Evolutionary conservation across 768 basidiomycete species (phyloP), one percentile per base, ranked within the genome.

Genomic region (Suillus discolor): DNA sequence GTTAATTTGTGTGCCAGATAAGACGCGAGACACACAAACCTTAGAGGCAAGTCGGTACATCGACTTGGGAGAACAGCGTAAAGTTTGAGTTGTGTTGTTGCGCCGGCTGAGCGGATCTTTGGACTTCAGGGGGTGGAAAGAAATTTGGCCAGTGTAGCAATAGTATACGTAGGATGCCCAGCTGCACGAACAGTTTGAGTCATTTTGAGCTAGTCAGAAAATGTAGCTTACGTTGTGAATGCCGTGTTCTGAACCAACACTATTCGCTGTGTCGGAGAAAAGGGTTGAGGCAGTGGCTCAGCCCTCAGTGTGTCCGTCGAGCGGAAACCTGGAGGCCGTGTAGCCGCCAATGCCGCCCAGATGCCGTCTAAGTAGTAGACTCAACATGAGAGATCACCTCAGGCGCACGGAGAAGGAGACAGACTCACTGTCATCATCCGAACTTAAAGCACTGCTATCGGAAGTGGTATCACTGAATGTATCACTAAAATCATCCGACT

Each of bases 1-100:
- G 31, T 55, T 34, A 55, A 34, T 20, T 6, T 13, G 20, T 34
- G 51, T 54, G 53, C 18, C 28, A 54, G 4, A 28, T 28, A 28
- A 3, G 12, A 34, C 18, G 12, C 18, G 28, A 31, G 28, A 54
- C 9, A 20, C 4, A 54, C 53, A 8, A 62, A 78, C 77, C 25
- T 38, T 68, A 18, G 16, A 41, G 28, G 78, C 78, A 12, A 79
- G 69, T 61, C 78, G 75, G 68, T 77, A 79, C 79, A 79, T 79
- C 9, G 78, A 79, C 70, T 79, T 79, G 63, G 79, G 77, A 20
- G 78, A 79, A 31, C 78, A 79, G 23, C 57, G 2, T 6, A 70
- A 67, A 25, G 65, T 53, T 0, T 31, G 45, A 13, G 15, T 51
- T 6, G n/a, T 23, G n/a, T 18, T 38, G 9, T 45, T 49, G 3